Base-by-base conservation (phyloP, 495 filamentous ascomycete genomes). In the Bryoglossum gracile region DNA sequence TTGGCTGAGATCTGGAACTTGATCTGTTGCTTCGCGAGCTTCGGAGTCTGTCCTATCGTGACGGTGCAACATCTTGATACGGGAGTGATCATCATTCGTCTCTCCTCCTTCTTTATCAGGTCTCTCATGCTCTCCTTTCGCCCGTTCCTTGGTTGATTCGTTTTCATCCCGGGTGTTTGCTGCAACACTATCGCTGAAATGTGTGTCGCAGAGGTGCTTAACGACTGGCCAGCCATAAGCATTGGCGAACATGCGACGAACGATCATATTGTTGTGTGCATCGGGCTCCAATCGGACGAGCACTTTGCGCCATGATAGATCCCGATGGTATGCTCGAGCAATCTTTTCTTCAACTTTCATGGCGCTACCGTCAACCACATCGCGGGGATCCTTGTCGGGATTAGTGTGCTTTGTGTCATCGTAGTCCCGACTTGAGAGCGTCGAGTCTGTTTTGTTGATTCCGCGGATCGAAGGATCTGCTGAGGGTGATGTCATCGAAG, bases 341-440 rank as follows among this genome's bases (percentile, higher is more conserved):
- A 98, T 98, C 62, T 96, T 97, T 61, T 98, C 92, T 62, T 98
- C 92, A 5, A 96, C 86, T 53, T 82, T 85, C 76, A 98, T 87
- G 35, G 76, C 70, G 2, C 72, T 74, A 33, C 61, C 70, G 56
- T 79, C 75, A 19, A 76, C 59, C 5, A 75, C 56, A 5, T 76
- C 70, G n/a, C 57, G 54, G n/a, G 60, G 57, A 22, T 69, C 54
- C 49, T 54, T 57, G 17, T 52, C 43, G 2, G 52, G 55, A 37
- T 56, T 56, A 9, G 55, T 60, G 28, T 58, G 23, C 23, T 51
- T 55, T 24, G 52, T 56, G 36, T 62, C 59, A 26, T 62, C 59
- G 39, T 58, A 59, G 34, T 61, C 58, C 6, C 33, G 40, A 8
- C 51, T 17, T 1, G 53, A 59, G 3, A 62, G 43, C n/a, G 13